phyloP scores from a whole-genome alignment of 2,329 filamentous ascomycete genomes.

The Colletotrichum truncatum region DNA sequence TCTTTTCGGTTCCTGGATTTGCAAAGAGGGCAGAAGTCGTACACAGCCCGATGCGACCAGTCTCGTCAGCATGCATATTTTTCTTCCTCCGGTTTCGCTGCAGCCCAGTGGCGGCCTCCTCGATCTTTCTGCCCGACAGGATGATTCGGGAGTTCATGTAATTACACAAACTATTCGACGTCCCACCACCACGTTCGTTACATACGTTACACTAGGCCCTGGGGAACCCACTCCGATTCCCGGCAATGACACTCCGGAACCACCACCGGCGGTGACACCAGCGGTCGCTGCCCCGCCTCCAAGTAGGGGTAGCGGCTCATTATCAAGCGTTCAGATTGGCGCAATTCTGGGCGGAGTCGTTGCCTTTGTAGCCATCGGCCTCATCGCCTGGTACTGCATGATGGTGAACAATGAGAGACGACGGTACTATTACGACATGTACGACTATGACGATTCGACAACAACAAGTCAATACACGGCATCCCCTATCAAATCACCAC shows the following conservation, averaged over 20 bases:
- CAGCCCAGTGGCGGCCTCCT: neutral
- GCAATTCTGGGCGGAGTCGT: conserved; percentile 51
- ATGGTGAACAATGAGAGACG: neutral
- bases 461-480: neutral
- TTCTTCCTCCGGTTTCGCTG: conserved; percentile 16
- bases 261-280: conserved; percentile 10
- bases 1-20: neutral
- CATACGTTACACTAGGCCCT: conserved; percentile 42
- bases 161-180: conserved; percentile 48
- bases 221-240: conserved; percentile 15
- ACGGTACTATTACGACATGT: neutral
- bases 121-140: conserved; percentile 13
- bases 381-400: conserved; percentile 45
- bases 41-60: conserved; percentile 6
- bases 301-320: conserved; percentile 30
- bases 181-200: conserved; percentile 46
- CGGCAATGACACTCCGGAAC: conserved; percentile 28
- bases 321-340: conserved; percentile 48
- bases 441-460: conserved; percentile 10
- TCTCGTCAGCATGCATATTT: conserved; percentile 22
- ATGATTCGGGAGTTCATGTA: conserved; percentile 17
- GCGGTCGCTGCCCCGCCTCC: conserved; percentile 13
- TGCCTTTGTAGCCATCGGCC: conserved; percentile 44
- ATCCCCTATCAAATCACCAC: neutral
- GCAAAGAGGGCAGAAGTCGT: neutral